Conservation (phyloP, 495 filamentous ascomycete species). For the Tuber aestivum region DNA sequence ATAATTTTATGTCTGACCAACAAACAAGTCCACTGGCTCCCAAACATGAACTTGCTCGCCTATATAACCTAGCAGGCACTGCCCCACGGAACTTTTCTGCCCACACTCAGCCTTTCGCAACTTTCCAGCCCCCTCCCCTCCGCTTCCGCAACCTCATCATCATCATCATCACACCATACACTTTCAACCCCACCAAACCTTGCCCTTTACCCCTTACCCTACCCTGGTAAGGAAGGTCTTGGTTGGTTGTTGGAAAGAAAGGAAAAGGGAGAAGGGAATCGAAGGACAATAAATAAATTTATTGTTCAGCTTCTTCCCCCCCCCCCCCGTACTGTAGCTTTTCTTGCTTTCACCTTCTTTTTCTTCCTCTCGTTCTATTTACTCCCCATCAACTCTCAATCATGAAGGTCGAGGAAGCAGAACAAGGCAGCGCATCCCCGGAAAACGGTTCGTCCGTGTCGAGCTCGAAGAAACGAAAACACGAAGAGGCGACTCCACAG, state of each 20-base stretch:
- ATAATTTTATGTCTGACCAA: slow-evolving; percentile 41
- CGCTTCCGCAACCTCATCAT: background rate
- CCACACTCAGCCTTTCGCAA: slow-evolving; percentile 2
- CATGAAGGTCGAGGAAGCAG: background rate
- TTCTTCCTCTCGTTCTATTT: background rate
- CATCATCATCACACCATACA: slow-evolving; percentile 5
- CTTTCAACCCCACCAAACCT: background rate
- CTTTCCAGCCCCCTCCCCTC: background rate
- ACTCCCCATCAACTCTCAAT: background rate
- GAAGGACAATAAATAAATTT: background rate
- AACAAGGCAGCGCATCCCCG: slow-evolving; percentile 21
- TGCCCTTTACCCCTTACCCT: slow-evolving; percentile 31
- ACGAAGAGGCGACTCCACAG: slow-evolving; percentile 39
- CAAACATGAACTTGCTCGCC: slow-evolving; percentile 36
- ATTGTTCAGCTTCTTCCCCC: background rate
- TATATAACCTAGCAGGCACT: slow-evolving; percentile 36
- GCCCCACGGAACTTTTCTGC: slow-evolving; percentile 5
- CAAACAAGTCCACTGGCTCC: slow-evolving; percentile 27
- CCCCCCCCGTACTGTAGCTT: background rate
- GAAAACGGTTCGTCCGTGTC: slow-evolving; percentile 27
- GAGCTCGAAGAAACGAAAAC: slow-evolving; percentile 37
- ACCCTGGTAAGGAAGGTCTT: slow-evolving; percentile 12
- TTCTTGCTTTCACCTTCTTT: too few relatives aligned
- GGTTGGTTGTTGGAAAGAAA: background rate
- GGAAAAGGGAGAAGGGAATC: background rate